Percentiles rank a stretch among this genome's conserved stretches.
phyloP scores from a whole-genome alignment of 2,329 filamentous ascomycete species.

The Myriosclerotinia curreyana region DNA sequence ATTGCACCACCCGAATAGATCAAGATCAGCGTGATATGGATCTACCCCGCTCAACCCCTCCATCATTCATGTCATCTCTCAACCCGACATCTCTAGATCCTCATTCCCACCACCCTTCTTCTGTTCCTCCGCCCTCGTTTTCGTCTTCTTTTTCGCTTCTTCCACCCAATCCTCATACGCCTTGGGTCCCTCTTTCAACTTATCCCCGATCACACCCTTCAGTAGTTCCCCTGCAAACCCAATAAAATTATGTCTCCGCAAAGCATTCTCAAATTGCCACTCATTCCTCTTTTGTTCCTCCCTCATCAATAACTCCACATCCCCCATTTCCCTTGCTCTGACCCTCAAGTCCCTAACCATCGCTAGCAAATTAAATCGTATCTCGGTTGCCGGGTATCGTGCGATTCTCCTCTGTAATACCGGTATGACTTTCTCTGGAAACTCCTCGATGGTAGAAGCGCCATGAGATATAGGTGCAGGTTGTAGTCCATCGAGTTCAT shows the following conservation, averaged over 20 bases:
- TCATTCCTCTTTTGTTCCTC: slow-evolving; percentile 81
- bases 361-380: slow-evolving; percentile 92
- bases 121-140: slow-evolving; percentile 39
- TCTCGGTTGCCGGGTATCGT: slow-evolving; percentile 82
- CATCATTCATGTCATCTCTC: slow-evolving; percentile 6
- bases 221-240: slow-evolving; percentile 89
- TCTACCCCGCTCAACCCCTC: background rate
- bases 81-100: slow-evolving; percentile 38
- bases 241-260: slow-evolving; percentile 92
- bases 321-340: slow-evolving; percentile 75
- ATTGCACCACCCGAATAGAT: background rate
- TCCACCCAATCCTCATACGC: slow-evolving; percentile 72
- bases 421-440: slow-evolving; percentile 78
- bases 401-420: slow-evolving; percentile 81
- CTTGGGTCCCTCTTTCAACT: slow-evolving; percentile 62
- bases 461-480: slow-evolving; percentile 90
- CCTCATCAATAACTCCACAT: slow-evolving; percentile 70
- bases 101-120: slow-evolving; percentile 32
- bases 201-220: slow-evolving; percentile 76
- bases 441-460: slow-evolving; percentile 63
- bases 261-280: slow-evolving; percentile 94
- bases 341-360: slow-evolving; percentile 82
- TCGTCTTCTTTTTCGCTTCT: slow-evolving; percentile 59
- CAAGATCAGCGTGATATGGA: background rate
- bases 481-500: slow-evolving; percentile 94